Evolutionary conservation across 192 early-diverging fungal species (phyloP).

Genomic region (Coemansia sp.): DNA sequence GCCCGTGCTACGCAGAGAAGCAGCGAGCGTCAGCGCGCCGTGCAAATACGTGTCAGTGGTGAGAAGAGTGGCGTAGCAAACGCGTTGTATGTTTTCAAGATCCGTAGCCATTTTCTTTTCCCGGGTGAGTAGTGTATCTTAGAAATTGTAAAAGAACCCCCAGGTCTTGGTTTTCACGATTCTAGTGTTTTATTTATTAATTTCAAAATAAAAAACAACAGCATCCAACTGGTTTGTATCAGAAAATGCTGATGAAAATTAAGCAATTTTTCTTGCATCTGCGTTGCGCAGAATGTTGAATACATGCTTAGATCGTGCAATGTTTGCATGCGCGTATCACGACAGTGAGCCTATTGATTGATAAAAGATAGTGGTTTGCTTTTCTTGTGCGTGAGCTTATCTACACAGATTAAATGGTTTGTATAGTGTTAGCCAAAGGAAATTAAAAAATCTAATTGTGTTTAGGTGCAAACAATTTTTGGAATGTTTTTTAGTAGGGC

Average conservation of each 20-base stretch:
- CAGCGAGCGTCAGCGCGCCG: conserved; percentile 78
- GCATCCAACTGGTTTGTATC: background rate
- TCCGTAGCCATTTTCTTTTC: background rate
- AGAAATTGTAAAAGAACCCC: background rate
- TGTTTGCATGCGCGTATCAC: background rate
- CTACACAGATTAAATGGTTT: background rate
- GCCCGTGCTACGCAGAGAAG: conserved; percentile 63
- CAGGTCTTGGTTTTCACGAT: background rate
- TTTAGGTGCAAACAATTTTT: background rate
- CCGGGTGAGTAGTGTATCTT: background rate
- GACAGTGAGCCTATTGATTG: background rate
- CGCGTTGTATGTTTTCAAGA: background rate
- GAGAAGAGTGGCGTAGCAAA: conserved; percentile 70
- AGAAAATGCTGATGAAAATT: background rate
- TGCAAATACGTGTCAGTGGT: conserved; percentile 81
- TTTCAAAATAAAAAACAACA: background rate
- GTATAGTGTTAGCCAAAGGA: too few relatives aligned
- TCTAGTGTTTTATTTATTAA: background rate
- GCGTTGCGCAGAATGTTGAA: background rate
- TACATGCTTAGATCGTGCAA: background rate
- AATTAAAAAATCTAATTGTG: background rate
- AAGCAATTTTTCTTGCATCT: background rate
- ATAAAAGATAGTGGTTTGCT: background rate
- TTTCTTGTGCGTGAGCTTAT: background rate
- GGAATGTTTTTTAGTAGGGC: background rate